Conservation (phyloP, 164 flowering plant species). For the Santalum album region DNA sequence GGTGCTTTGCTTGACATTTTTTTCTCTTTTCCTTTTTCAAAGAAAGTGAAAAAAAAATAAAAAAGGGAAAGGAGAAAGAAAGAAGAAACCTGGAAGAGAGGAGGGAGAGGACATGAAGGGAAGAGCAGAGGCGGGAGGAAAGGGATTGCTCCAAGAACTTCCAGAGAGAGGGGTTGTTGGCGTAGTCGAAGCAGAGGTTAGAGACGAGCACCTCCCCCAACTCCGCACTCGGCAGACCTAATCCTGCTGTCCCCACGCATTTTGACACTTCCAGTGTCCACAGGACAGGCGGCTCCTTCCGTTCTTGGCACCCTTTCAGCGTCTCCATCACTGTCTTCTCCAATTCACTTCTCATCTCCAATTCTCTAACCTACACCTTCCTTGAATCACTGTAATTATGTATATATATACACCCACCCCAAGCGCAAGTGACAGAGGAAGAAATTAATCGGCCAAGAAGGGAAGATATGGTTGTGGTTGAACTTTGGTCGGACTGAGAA, state of each 20-base stretch:
- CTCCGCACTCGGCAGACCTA: not conserved
- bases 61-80: too few species aligned
- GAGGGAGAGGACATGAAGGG: not conserved
- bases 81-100: constrained; percentile 2
- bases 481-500: too few species aligned
- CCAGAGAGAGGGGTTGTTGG: not conserved
- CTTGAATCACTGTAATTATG: too few species aligned
- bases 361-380: too few species aligned
- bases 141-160: not conserved
- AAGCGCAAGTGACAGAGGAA: too few species aligned
- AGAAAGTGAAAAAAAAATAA: too few species aligned
- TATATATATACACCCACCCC: too few species aligned
- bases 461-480: too few species aligned
- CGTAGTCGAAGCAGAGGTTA: not conserved
- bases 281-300: not conserved
- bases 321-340: constrained; percentile 1
- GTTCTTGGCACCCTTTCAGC: not conserved
- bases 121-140: not conserved
- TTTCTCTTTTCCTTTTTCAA: too few species aligned
- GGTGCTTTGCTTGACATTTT: too few species aligned
- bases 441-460: too few species aligned
- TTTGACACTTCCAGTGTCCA: not conserved
- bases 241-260: not conserved
- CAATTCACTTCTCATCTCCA: not conserved
- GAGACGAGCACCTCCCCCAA: not conserved